Conservation (phyloP, 345 rosid species). For the Psidium friedrichsthalianum region DNA sequence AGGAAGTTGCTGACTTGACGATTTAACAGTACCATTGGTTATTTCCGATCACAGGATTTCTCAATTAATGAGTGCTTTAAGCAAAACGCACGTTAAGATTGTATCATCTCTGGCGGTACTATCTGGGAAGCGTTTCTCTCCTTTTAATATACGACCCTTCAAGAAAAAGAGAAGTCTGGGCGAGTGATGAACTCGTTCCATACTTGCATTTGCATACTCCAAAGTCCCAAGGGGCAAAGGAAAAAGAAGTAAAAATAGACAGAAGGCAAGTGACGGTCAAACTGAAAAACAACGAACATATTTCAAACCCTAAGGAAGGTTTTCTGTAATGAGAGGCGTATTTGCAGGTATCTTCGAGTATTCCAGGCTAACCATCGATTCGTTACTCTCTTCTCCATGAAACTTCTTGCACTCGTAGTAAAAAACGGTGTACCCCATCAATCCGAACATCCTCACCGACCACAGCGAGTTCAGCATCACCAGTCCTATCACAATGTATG, state of each 20-base stretch:
- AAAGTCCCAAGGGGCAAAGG: neutral
- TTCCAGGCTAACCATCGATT: slow-evolving; percentile 14
- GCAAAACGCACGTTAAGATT: too few species aligned
- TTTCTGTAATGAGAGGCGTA: slow-evolving; percentile 1
- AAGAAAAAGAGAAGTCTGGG: neutral
- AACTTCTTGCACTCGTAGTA: slow-evolving; percentile 33
- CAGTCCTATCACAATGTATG: slow-evolving; percentile 7
- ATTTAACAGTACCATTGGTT: too few species aligned
- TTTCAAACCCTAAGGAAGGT: slow-evolving; percentile 2
- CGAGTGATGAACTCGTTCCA: neutral
- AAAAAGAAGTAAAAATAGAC: neutral
- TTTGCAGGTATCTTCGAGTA: slow-evolving; percentile 25
- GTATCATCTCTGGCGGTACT: too few species aligned
- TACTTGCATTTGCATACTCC: neutral
- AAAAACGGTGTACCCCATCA: slow-evolving; percentile 28
- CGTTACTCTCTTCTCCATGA: slow-evolving; percentile 31
- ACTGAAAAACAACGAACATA: neutral
- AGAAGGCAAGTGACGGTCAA: neutral
- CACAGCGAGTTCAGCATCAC: slow-evolving; percentile 5
- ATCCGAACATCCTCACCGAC: slow-evolving; percentile 19
- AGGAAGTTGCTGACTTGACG: too few species aligned
- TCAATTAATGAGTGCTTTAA: too few species aligned
- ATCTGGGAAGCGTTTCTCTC: neutral
- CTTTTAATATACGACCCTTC: neutral
- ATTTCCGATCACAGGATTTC: too few species aligned